Evolutionary conservation across 1,284 basidiomycete species (phyloP), one percentile per base, ranked within the genome.

Genomic region (Hymenochaete sp.): DNA sequence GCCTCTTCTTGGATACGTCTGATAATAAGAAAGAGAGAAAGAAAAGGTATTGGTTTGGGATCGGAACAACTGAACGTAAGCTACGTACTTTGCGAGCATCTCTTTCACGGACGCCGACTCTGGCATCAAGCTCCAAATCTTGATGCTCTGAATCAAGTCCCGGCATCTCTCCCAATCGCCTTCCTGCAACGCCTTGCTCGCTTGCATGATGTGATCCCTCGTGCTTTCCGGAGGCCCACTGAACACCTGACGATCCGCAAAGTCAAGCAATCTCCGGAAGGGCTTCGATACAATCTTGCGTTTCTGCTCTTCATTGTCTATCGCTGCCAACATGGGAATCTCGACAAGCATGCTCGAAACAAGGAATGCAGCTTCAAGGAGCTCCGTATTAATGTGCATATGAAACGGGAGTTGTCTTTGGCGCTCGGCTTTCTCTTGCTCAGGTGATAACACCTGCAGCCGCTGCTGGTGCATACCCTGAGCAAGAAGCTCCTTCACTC

Each of bases 311-410:
- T 95, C 91, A 6, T 85, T 90, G 53, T 92, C 90, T 45, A 95
- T 90, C 59, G 89, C 91, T 1, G 96, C 96, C 31, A 98, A 73
- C 40, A 97, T 69, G 5, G 96, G 96, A 19, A 98, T 93, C 68
- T 98, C 96, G 43, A 98, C 84, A 33, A 99, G 75, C 96, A 99
- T 99, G 66, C 91, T 96, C 14, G 91, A 95, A 31, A 96, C 92
- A 35, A 99, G 73, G 74, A 98, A 99, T 6, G 92, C 93, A 35
- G 93, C 93, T 66, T 98, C 96, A 51, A 98, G 73, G 22, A 99
- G 72, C 66, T 98, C 96, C 11, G 96, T 90, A 70, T 98, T 98
- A 68, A 98, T 95, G 69, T 99, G 96, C 87, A 98, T 91, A 67
- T 99, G 96, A 84, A 98, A 99, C 26, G 96, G 96, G 19, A 99